phyloP scores from a whole-genome alignment of 306 rosid genomes.

The Leucaena leucocephala region DNA sequence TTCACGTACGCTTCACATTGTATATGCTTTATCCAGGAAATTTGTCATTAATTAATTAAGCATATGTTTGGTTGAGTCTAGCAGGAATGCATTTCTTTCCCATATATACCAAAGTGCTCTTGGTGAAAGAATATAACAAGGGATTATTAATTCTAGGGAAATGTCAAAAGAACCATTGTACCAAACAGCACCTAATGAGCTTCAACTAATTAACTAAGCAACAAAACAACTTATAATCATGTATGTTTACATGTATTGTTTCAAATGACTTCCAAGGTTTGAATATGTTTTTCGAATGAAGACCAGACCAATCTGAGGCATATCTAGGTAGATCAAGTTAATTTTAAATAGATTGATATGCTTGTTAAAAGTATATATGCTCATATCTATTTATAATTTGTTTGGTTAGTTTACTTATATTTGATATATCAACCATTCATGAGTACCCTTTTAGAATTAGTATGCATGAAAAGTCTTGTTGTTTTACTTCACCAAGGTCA shows the following conservation, averaged over 20 bases:
- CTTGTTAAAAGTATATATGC: not conserved
- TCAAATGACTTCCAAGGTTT: too few species aligned
- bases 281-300: not conserved
- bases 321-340: not conserved
- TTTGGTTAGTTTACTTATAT: not conserved
- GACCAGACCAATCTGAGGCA: not conserved
- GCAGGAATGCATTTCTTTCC: not conserved
- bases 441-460: constrained; percentile 10
- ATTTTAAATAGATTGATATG: not conserved
- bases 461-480: not conserved
- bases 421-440: not conserved
- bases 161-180: not conserved
- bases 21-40: too few species aligned
- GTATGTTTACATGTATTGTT: too few species aligned
- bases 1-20: too few species aligned
- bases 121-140: not conserved
- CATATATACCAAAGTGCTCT: not conserved
- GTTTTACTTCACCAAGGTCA: not conserved
- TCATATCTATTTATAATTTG: not conserved
- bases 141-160: not conserved
- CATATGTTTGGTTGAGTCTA: not conserved
- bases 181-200: not conserved
- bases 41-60: not conserved
- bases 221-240: not conserved
- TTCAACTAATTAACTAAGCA: not conserved